These are phyloP conservation scores for Blastocystis sp. DNA, from an alignment of 352 stramenopile species.

Conservation along the genomic window DNA sequence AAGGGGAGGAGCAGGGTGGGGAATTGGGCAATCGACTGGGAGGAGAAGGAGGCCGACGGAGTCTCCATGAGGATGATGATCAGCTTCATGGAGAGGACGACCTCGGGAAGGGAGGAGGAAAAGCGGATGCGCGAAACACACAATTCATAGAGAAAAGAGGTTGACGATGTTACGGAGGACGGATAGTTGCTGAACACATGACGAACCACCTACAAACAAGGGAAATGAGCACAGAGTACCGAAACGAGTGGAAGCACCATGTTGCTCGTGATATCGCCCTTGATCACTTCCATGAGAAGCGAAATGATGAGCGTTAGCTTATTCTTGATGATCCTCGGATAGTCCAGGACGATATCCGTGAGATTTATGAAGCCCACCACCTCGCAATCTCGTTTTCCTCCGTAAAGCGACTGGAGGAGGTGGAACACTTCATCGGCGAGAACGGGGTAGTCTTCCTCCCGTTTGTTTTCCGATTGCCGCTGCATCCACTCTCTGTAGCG, in stretches of 20 bases:
- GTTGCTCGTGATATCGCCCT: not conserved
- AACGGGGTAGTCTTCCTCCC: not conserved
- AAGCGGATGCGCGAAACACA: constrained; percentile 7
- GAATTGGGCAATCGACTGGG: not conserved
- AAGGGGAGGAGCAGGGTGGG: not conserved
- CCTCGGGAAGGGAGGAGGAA: not conserved
- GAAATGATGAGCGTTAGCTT: constrained; percentile 1
- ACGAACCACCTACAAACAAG: not conserved
- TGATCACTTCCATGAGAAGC: not conserved
- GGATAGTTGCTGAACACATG: not conserved
- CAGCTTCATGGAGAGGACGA: constrained; percentile 1
- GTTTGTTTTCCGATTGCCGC: not conserved
- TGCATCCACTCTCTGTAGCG: not conserved
- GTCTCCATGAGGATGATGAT: not conserved
- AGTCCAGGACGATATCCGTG: constrained; percentile 1
- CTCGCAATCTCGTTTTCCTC: not conserved
- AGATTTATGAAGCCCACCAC: constrained; percentile 6
- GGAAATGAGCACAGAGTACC: not conserved
- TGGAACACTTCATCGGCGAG: constrained; percentile 11
- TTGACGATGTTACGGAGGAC: not conserved
- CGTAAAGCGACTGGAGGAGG: not conserved
- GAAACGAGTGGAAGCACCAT: not conserved
- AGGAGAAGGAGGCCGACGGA: not conserved
- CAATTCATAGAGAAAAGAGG: not conserved
- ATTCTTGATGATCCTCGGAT: not conserved